phyloP scores from a whole-genome alignment of 768 basidiomycete species.

The Pisolithus microcarpus region DNA sequence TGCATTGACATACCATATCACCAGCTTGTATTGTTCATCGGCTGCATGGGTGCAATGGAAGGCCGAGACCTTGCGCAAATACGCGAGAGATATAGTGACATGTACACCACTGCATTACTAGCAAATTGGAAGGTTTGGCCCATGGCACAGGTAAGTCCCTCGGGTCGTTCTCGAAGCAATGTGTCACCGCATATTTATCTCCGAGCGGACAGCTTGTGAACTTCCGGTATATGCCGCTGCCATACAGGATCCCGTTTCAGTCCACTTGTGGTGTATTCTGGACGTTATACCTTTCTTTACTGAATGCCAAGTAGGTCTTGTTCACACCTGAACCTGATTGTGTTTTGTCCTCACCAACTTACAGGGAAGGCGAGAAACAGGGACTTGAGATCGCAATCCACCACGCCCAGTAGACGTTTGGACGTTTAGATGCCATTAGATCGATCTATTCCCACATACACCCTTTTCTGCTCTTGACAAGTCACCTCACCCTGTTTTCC shows the following conservation, averaged over 20 bases:
- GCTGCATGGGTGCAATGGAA: conserved; percentile 88
- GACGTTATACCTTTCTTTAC: conserved; percentile 83
- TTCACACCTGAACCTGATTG: not conserved
- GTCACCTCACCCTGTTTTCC: not conserved
- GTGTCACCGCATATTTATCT: conserved; percentile 2
- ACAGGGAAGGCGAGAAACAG: conserved; percentile 51
- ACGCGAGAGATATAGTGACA: conserved; percentile 59
- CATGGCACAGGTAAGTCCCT: conserved; percentile 42
- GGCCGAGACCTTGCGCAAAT: conserved; percentile 60
- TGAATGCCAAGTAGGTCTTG: conserved; percentile 65
- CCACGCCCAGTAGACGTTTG: not conserved
- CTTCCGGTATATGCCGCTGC: conserved; percentile 77
- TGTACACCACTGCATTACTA: conserved; percentile 66
- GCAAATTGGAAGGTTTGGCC: conserved; percentile 97
- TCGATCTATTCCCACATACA: not conserved
- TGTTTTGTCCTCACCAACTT: conserved; percentile 2
- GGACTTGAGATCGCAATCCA: conserved; percentile 29
- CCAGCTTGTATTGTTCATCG: conserved; percentile 73
- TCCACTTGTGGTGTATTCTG: conserved; percentile 86
- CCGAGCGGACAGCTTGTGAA: conserved; percentile 52
- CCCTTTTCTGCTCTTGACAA: not conserved
- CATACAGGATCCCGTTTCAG: conserved; percentile 84
- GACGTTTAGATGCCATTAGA: not conserved
- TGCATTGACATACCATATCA: not conserved
- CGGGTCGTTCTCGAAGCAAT: not conserved